These are phyloP conservation scores for Rhododendron kiyosumense DNA, from an alignment of 148 eudicot species.

Conservation along the genomic window DNA sequence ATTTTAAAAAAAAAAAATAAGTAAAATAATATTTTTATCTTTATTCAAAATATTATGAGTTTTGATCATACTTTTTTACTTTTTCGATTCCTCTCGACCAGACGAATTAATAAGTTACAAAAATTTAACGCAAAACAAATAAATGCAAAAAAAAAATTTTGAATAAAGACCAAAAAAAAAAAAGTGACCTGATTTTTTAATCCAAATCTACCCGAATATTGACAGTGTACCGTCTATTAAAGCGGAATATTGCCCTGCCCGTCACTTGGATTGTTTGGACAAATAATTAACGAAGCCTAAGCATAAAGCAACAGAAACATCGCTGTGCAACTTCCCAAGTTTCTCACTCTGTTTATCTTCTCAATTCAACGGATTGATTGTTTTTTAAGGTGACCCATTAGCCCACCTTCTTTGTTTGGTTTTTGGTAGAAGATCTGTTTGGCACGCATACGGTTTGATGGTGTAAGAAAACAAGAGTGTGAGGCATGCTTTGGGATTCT, in stretches of 20 bases:
- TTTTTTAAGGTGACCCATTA: not conserved
- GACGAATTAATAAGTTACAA: too few species aligned
- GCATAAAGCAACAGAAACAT: not conserved
- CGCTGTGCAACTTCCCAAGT: not conserved
- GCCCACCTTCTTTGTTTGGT: not conserved
- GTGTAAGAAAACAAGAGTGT: not conserved
- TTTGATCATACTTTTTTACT: too few species aligned
- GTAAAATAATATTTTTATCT: too few species aligned
- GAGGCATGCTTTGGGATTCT: not conserved
- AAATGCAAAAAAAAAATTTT: too few species aligned
- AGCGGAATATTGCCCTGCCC: not conserved
- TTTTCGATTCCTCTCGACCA: too few species aligned
- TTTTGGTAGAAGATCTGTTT: not conserved
- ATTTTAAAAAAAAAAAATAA: too few species aligned
- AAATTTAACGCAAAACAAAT: too few species aligned
- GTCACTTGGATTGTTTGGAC: not conserved
- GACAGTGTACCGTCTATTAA: not conserved
- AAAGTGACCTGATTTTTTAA: too few species aligned
- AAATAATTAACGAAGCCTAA: not conserved
- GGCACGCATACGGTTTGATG: too few species aligned
- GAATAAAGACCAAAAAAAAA: too few species aligned
- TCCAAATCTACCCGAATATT: not conserved
- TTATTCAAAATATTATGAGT: too few species aligned
- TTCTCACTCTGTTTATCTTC: not conserved
- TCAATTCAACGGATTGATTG: not conserved